Evolutionary conservation across 2,329 filamentous ascomycete species (phyloP).

Genomic region (Grosmannia huntii): DNA sequence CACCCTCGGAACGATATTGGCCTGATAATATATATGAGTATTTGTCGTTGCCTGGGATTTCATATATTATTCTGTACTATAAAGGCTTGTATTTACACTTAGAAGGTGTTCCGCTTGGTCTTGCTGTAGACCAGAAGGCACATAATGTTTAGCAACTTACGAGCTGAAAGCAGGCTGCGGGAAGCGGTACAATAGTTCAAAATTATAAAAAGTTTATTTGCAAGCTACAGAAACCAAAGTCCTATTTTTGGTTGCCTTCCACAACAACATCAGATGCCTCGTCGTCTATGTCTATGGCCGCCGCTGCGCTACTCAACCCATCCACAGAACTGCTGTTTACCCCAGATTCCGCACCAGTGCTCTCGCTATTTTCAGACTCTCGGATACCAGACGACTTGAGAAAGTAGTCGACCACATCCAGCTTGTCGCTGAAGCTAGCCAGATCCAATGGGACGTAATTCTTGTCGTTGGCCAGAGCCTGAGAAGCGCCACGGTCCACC

Average conservation of each 20-base stretch:
- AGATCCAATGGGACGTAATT: conserved; percentile 72
- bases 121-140: too few species aligned
- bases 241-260: not conserved
- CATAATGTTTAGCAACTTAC: too few species aligned
- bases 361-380: conserved; percentile 26
- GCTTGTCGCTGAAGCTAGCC: conserved; percentile 57
- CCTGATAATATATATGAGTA: too few species aligned
- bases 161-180: too few species aligned
- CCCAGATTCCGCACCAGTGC: not conserved
- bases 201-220: too few species aligned
- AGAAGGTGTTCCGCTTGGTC: too few species aligned
- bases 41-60: too few species aligned
- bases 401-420: conserved; percentile 50
- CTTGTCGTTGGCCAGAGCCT: conserved; percentile 66
- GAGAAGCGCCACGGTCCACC: conserved; percentile 62
- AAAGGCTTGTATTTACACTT: too few species aligned
- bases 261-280: not conserved
- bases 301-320: conserved; percentile 3
- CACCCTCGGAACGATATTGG: too few species aligned
- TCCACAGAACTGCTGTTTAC: not conserved
- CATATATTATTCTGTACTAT: too few species aligned
- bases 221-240: not conserved
- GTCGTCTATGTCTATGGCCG: conserved; percentile 1
- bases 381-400: conserved; percentile 28
- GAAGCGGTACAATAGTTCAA: too few species aligned